Evolutionary conservation across 331 rosid genomes (phyloP).

Genomic region (Acacia pycnantha): DNA sequence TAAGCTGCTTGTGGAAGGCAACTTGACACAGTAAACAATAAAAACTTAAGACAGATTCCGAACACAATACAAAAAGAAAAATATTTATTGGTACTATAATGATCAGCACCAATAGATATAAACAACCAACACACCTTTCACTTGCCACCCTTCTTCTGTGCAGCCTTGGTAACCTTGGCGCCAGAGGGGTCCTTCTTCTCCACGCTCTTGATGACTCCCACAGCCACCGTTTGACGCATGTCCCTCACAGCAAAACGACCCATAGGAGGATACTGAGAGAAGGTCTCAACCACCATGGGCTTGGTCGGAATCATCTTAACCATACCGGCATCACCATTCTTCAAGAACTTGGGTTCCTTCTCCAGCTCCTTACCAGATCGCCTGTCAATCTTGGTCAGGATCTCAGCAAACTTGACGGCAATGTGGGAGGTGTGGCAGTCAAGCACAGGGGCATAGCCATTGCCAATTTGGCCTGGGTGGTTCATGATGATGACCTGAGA

Average conservation of each 20-base stretch:
- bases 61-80: background rate
- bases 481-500: slow-evolving; percentile 81
- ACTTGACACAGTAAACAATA: too few species aligned
- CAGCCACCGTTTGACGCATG: slow-evolving; percentile 69
- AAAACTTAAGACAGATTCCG: background rate
- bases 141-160: slow-evolving; percentile 52
- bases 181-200: slow-evolving; percentile 76
- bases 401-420: slow-evolving; percentile 69
- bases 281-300: slow-evolving; percentile 74
- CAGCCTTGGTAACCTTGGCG: slow-evolving; percentile 52
- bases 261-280: slow-evolving; percentile 56
- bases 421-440: slow-evolving; percentile 83
- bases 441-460: slow-evolving; percentile 72
- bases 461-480: slow-evolving; percentile 83
- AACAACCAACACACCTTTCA: background rate
- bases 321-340: slow-evolving; percentile 71
- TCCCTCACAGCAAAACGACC: slow-evolving; percentile 71
- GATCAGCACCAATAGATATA: background rate
- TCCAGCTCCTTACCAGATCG: slow-evolving; percentile 80
- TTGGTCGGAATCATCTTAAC: slow-evolving; percentile 79
- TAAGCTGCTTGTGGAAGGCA: background rate
- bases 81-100: background rate
- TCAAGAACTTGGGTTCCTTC: slow-evolving; percentile 80
- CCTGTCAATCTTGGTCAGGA: slow-evolving; percentile 74
- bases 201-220: slow-evolving; percentile 66